Evolutionary conservation across 805 yeast genomes (phyloP).

Genomic region (Candida succiphila): DNA sequence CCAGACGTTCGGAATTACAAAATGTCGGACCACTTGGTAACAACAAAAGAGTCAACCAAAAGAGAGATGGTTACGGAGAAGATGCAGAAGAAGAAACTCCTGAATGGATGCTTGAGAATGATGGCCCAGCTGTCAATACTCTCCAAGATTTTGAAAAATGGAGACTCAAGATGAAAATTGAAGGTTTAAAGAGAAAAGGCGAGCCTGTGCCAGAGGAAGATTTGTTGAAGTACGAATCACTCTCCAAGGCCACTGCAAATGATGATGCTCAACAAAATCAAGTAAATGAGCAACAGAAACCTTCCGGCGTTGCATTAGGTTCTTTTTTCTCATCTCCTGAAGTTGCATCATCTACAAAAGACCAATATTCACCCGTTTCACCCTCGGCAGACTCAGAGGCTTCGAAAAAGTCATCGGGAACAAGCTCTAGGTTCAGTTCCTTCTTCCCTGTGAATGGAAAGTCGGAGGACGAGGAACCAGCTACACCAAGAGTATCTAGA

Average conservation of each 20-base stretch:
- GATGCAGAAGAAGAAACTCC: constrained; percentile 26
- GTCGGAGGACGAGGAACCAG: constrained; percentile 1
- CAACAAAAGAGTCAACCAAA: constrained; percentile 4
- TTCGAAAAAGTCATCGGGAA: neutral
- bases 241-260: too few relatives aligned
- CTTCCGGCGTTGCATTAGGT: neutral
- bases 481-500: constrained; percentile 7
- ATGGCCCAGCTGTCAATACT: constrained; percentile 34
- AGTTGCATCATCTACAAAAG: too few relatives aligned
- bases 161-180: constrained; percentile 43
- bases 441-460: constrained; percentile 3
- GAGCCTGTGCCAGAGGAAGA: constrained; percentile 23
- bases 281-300: constrained; percentile 1
- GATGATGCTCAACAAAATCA: constrained; percentile 1
- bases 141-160: constrained; percentile 51
- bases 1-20: constrained; percentile 9
- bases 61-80: constrained; percentile 4
- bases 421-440: constrained; percentile 10
- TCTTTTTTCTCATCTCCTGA: too few relatives aligned
- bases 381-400: neutral
- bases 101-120: constrained; percentile 28
- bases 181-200: constrained; percentile 38
- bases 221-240: constrained; percentile 10
- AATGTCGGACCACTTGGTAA: constrained; percentile 7
- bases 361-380: too few relatives aligned